A percentile compares a stretch with the other conserved stretches of the same genome.
Conservation (phyloP, 2,329 filamentous ascomycete species). For the Pseudogymnoascus sp. region DNA sequence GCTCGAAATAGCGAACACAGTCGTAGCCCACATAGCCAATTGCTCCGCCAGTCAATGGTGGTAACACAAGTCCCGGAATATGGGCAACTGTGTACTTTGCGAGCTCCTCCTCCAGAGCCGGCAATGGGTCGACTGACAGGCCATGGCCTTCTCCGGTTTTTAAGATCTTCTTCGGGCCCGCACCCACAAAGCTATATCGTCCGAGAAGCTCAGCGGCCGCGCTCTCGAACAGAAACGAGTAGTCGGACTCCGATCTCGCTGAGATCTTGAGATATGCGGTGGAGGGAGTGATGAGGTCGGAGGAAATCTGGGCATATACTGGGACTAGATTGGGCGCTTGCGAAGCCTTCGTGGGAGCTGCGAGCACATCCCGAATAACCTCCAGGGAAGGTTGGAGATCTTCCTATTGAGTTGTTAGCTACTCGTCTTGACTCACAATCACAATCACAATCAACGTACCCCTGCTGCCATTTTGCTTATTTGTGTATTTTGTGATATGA, state of each 20-base stretch:
- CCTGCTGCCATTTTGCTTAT: slow-evolving; percentile 1
- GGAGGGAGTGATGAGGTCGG: slow-evolving; percentile 90
- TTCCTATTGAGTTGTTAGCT: slow-evolving; percentile 30
- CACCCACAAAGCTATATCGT: slow-evolving; percentile 90
- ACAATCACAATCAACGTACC: background rate
- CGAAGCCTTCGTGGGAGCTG: slow-evolving; percentile 36
- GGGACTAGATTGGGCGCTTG: slow-evolving; percentile 69
- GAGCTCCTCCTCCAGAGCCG: slow-evolving; percentile 72
- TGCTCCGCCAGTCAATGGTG: slow-evolving; percentile 81
- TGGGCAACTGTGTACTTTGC: slow-evolving; percentile 69
- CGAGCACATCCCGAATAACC: slow-evolving; percentile 47
- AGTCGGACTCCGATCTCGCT: slow-evolving; percentile 61
- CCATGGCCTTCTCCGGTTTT: slow-evolving; percentile 84
- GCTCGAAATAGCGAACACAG: slow-evolving; percentile 95
- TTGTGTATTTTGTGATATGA: slow-evolving; percentile 3
- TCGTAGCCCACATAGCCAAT: slow-evolving; percentile 97
- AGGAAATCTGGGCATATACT: slow-evolving; percentile 74
- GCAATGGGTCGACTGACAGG: slow-evolving; percentile 73
- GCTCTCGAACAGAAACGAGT: slow-evolving; percentile 93
- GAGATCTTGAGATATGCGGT: slow-evolving; percentile 89
- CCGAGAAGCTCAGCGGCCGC: slow-evolving; percentile 90
- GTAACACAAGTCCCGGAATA: slow-evolving; percentile 73
- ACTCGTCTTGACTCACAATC: slow-evolving; percentile 2
- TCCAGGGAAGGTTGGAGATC: slow-evolving; percentile 53
- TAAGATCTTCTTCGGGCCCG: slow-evolving; percentile 69